Evolutionary conservation across 2,329 filamentous ascomycete species (phyloP).

Genomic region (Cladophialophora yegresii): DNA sequence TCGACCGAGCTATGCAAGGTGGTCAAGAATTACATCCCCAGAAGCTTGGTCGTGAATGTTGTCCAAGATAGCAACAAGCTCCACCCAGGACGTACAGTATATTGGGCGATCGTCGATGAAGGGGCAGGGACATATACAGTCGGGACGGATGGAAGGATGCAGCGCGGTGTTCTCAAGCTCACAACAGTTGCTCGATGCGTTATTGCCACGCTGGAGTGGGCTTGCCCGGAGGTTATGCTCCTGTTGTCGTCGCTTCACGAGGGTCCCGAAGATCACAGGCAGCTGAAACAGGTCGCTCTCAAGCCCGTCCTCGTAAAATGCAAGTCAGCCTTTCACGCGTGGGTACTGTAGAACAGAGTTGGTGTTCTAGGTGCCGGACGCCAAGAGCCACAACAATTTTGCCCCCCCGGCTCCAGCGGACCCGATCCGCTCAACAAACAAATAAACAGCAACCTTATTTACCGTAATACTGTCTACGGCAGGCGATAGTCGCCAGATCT

Average conservation of each 20-base stretch:
- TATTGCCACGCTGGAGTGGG: neutral
- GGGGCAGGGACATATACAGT: neutral
- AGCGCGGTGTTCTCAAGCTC: conserved; percentile 1
- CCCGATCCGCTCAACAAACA: neutral
- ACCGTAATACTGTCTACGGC: neutral
- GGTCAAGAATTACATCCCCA: neutral
- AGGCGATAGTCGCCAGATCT: neutral
- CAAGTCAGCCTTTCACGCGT: neutral
- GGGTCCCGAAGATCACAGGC: neutral
- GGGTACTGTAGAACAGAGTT: neutral
- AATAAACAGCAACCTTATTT: neutral
- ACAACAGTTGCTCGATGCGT: neutral
- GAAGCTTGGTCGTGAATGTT: neutral
- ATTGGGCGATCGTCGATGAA: neutral
- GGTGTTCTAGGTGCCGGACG: neutral
- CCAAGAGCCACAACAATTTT: neutral
- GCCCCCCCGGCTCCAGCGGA: neutral
- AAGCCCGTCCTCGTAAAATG: neutral
- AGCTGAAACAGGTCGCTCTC: neutral
- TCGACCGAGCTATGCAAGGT: neutral
- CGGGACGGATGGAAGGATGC: neutral
- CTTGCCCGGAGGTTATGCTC: neutral
- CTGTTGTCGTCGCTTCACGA: neutral
- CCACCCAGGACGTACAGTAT: neutral
- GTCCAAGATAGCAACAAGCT: neutral